These are phyloP conservation scores for Cruciata laevipes DNA, from an alignment of 257 asterid genomes.

Conservation along the genomic window DNA sequence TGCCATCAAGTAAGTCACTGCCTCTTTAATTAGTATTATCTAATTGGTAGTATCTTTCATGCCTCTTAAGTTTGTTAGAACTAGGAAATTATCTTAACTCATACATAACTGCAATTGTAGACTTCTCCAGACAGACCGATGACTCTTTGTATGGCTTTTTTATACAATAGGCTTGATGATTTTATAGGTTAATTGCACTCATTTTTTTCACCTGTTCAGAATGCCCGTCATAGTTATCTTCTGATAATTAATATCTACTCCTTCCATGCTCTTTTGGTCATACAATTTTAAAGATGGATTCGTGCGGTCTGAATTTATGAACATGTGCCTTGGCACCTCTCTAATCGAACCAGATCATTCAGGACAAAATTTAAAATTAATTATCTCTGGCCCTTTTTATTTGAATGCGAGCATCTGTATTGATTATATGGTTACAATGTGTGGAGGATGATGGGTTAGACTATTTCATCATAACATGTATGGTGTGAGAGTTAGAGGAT, in stretches of 20 bases:
- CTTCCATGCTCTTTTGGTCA: constrained; percentile 1
- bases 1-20: constrained; percentile 35
- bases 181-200: neutral
- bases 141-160: neutral
- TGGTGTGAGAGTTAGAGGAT: neutral
- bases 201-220: neutral
- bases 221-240: neutral
- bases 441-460: neutral
- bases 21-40: neutral
- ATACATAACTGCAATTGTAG: neutral
- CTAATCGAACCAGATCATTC: neutral
- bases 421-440: neutral
- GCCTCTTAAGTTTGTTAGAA: neutral
- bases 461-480: neutral
- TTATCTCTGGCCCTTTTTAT: neutral
- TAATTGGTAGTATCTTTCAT: neutral
- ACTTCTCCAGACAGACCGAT: neutral
- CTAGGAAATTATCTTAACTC: neutral
- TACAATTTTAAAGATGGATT: neutral
- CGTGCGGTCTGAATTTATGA: too few relatives aligned
- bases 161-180: neutral
- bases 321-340: neutral
- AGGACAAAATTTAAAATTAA: neutral
- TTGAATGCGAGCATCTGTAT: neutral
- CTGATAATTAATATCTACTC: too few relatives aligned